A percentile compares a stretch with the other conserved stretches of the same genome.
phyloP scores from a whole-genome alignment of 352 stramenopile genomes.

The Pilasporangium apinafurcum region DNA sequence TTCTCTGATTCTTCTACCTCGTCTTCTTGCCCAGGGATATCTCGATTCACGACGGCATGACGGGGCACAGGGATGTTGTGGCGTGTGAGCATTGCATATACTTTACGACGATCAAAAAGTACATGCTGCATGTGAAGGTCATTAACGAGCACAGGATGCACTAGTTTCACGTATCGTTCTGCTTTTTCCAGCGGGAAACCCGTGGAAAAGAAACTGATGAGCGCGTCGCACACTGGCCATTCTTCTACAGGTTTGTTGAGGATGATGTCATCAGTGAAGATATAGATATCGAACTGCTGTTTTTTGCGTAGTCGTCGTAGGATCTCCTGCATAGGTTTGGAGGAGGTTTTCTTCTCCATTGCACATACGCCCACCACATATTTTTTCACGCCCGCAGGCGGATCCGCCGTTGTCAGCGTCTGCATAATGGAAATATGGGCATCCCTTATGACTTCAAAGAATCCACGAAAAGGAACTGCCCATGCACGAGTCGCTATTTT shows the following conservation, averaged over 20 bases:
- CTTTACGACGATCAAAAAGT: constrained; percentile 93
- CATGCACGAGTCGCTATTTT: too few relatives aligned
- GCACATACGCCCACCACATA: constrained; percentile 96
- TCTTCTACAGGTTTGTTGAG: constrained; percentile 91
- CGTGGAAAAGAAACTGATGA: constrained; percentile 99
- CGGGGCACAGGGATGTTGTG: constrained; percentile 95
- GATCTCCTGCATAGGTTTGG: constrained; percentile 97
- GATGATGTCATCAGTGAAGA: constrained; percentile 98
- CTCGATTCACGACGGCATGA: constrained; percentile 93
- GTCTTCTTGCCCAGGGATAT: constrained; percentile 74
- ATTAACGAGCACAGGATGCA: constrained; percentile 96
- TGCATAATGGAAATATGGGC: neutral
- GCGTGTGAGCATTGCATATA: constrained; percentile 95
- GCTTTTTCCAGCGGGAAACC: constrained; percentile 97
- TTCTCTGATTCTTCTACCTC: constrained; percentile 77
- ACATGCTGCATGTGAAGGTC: constrained; percentile 96
- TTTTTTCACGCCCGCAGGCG: constrained; percentile 22
- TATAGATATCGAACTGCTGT: constrained; percentile 94
- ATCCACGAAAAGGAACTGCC: too few relatives aligned
- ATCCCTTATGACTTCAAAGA: too few relatives aligned
- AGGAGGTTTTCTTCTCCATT: constrained; percentile 98
- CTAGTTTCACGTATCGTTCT: constrained; percentile 94
- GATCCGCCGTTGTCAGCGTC: constrained; percentile 1
- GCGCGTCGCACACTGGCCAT: constrained; percentile 94
- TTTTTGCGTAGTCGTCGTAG: constrained; percentile 88